These are phyloP conservation scores for Bertia moriformis DNA, from an alignment of 2,329 filamentous ascomycete species.

Conservation along the genomic window DNA sequence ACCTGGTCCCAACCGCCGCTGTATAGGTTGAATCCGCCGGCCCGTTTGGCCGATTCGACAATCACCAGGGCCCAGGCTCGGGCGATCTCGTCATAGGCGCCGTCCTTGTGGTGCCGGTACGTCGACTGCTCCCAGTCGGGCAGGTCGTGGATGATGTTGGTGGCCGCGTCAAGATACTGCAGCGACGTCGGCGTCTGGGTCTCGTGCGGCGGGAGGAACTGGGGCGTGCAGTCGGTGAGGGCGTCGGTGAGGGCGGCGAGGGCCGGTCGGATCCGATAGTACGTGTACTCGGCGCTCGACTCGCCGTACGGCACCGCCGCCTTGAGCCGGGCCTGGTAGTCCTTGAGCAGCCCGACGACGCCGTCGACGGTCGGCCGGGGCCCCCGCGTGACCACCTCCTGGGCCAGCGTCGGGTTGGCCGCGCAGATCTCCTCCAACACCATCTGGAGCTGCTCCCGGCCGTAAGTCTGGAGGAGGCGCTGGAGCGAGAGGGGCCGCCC, in stretches of 20 bases:
- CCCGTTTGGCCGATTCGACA: slow-evolving; percentile 77
- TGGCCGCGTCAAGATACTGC: slow-evolving; percentile 77
- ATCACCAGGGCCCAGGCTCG: slow-evolving; percentile 88
- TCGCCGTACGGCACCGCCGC: slow-evolving; percentile 76
- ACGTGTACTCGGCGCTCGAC: slow-evolving; percentile 78
- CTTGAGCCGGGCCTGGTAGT: slow-evolving; percentile 68
- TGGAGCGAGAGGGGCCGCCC: slow-evolving; percentile 39
- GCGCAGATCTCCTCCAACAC: slow-evolving; percentile 87
- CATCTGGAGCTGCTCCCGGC: slow-evolving; percentile 67
- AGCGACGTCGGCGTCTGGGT: slow-evolving; percentile 70
- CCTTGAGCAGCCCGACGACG: slow-evolving; percentile 64
- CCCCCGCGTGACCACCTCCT: slow-evolving; percentile 70
- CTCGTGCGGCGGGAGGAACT: slow-evolving; percentile 87
- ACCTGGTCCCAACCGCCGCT: slow-evolving; percentile 87
- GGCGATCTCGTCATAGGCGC: slow-evolving; percentile 89
- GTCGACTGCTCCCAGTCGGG: slow-evolving; percentile 82
- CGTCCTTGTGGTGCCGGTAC: slow-evolving; percentile 84
- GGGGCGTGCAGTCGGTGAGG: slow-evolving; percentile 82
- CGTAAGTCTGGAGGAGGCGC: slow-evolving; percentile 85
- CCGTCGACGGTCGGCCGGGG: slow-evolving; percentile 75
- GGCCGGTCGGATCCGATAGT: slow-evolving; percentile 76
- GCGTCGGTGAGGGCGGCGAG: slow-evolving; percentile 73
- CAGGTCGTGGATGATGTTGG: slow-evolving; percentile 74
- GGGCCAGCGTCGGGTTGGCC: slow-evolving; percentile 69
- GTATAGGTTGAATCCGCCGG: slow-evolving; percentile 77